Conservation (phyloP, 805 yeast species). For the Suhomyces faveliae region DNA sequence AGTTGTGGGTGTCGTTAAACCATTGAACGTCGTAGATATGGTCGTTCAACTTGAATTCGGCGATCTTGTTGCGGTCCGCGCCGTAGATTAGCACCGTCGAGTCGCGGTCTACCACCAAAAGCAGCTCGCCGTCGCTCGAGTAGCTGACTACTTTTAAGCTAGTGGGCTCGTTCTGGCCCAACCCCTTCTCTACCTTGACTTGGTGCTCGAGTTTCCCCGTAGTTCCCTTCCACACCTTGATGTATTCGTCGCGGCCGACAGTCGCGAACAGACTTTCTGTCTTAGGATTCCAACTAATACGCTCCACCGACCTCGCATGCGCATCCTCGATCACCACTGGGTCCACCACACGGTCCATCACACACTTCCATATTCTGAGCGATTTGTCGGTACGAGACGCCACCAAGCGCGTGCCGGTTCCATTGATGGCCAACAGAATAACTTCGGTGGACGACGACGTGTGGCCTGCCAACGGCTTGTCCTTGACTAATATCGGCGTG, state of each 20-base stretch:
- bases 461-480: constrained; percentile 17
- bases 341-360: constrained; percentile 28
- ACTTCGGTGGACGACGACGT: constrained; percentile 28
- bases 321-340: constrained; percentile 41
- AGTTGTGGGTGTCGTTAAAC: constrained; percentile 42
- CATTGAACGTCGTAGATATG: constrained; percentile 43
- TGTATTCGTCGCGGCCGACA: constrained; percentile 46
- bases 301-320: constrained; percentile 39
- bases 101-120: constrained; percentile 44
- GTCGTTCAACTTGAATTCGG: constrained; percentile 21
- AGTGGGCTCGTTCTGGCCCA: constrained; percentile 12
- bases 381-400: constrained; percentile 44
- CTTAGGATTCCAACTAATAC: constrained; percentile 50
- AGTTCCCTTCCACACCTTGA: constrained; percentile 47
- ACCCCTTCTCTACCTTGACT: constrained; percentile 25
- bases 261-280: constrained; percentile 46
- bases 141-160: constrained; percentile 27
- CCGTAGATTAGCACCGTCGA: constrained; percentile 37
- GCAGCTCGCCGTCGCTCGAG: constrained; percentile 46
- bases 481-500: constrained; percentile 6
- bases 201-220: constrained; percentile 32
- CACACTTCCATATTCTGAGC: constrained; percentile 39
- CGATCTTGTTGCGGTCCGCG: constrained; percentile 26
- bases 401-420: constrained; percentile 42
- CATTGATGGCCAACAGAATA: constrained; percentile 37